A percentile compares a stretch with the other conserved stretches of the same genome.
Conservation (phyloP, 2,329 filamentous ascomycete species). For the Bipolaris gigantea region DNA sequence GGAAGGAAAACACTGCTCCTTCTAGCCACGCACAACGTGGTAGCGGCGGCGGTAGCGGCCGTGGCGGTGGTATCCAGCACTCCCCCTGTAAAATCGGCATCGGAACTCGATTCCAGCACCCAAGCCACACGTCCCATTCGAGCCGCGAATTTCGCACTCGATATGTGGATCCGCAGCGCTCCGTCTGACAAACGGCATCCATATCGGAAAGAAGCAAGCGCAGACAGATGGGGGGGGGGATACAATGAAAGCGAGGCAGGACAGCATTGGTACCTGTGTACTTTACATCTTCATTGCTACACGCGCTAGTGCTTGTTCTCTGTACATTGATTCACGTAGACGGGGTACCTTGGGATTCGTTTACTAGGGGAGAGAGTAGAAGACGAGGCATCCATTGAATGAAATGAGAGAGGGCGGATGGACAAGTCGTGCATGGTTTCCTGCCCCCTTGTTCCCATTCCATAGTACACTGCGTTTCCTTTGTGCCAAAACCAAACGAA, state of each 20-base stretch:
- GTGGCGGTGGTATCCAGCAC: neutral
- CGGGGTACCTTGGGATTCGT: too few species aligned
- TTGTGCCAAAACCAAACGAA: too few species aligned
- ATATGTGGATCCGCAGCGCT: neutral
- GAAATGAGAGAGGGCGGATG: too few species aligned
- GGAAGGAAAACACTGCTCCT: constrained; percentile 1
- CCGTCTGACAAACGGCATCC: neutral
- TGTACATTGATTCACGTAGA: too few species aligned
- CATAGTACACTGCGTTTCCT: neutral
- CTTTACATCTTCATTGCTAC: neutral
- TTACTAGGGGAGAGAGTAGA: too few species aligned
- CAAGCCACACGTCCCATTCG: neutral
- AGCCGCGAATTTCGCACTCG: neutral
- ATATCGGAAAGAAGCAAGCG: too few species aligned
- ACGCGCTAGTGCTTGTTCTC: too few species aligned
- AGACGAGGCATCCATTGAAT: too few species aligned
- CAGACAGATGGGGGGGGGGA: too few species aligned
- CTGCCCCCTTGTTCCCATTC: too few species aligned
- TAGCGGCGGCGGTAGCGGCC: neutral
- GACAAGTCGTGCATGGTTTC: too few species aligned
- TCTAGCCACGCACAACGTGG: too few species aligned
- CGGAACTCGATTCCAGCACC: constrained; percentile 15
- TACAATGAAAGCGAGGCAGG: neutral
- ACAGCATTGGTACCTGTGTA: neutral
- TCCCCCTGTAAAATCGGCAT: constrained; percentile 9